Evolutionary conservation across 2,329 filamentous ascomycete species (phyloP).

Genomic region (Penicillium vulpinum): DNA sequence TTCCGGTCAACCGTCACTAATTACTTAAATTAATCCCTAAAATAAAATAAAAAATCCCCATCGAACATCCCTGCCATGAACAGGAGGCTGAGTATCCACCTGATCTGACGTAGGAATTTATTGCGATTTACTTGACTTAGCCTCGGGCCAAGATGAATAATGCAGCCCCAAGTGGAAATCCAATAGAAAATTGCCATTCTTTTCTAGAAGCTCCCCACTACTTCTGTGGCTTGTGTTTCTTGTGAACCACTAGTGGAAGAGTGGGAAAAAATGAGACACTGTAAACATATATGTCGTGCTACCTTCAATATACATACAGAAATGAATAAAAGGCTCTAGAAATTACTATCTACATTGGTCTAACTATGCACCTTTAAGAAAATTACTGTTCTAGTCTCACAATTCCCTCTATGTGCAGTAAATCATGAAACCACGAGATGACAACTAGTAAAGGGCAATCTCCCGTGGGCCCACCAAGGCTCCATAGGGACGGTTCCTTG

Average conservation of each 20-base stretch:
- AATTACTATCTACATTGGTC: no score
- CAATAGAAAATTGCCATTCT: conserved; percentile 22
- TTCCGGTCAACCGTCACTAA: conserved; percentile 15
- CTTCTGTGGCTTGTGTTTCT: conserved; percentile 10
- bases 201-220: conserved; percentile 31
- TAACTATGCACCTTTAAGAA: not conserved
- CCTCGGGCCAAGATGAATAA: conserved; percentile 15
- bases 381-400: conserved; percentile 13
- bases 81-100: conserved; percentile 31
- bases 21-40: conserved; percentile 16
- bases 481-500: conserved; percentile 24
- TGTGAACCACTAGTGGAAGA: conserved; percentile 17
- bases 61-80: conserved; percentile 31
- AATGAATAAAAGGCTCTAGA: no score
- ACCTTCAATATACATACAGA: not conserved
- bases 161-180: conserved; percentile 24
- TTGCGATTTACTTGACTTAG: conserved; percentile 16
- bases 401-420: conserved; percentile 9
- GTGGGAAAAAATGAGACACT: conserved; percentile 5
- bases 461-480: conserved; percentile 27
- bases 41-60: no score
- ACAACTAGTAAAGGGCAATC: conserved; percentile 28
- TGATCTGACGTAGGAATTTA: conserved; percentile 31
- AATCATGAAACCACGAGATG: conserved; percentile 28
- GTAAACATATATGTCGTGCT: conserved; percentile 3